Percentiles rank a stretch among this genome's conserved stretches.
These are phyloP conservation scores for Teratosphaeria gauchensis DNA, from an alignment of 2,329 filamentous ascomycete species.

Conservation along the genomic window DNA sequence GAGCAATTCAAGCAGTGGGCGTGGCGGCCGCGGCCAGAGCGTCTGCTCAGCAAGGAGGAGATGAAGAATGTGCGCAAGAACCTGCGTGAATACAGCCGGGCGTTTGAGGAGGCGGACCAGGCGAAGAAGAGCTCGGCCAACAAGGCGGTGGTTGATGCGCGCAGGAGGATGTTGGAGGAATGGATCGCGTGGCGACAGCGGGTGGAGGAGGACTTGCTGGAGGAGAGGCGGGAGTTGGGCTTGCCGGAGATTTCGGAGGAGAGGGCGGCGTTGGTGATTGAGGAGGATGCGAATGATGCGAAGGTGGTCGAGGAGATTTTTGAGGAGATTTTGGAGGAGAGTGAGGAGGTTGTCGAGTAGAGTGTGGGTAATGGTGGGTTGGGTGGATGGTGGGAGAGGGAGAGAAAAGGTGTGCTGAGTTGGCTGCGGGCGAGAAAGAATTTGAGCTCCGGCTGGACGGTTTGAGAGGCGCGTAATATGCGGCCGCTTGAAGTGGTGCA, in stretches of 20 bases:
- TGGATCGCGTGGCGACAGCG: slow-evolving; percentile 77
- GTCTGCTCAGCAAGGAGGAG: slow-evolving; percentile 91
- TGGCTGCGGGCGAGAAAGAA: not conserved
- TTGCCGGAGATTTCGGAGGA: slow-evolving; percentile 57
- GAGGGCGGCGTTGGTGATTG: slow-evolving; percentile 46
- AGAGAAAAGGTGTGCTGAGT: too few species aligned
- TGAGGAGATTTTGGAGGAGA: slow-evolving; percentile 67
- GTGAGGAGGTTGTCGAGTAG: slow-evolving; percentile 7
- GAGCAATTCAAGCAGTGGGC: slow-evolving; percentile 98
- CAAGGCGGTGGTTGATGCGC: slow-evolving; percentile 81
- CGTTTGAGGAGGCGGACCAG: slow-evolving; percentile 91
- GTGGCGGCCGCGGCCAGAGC: slow-evolving; percentile 85
- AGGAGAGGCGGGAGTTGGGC: slow-evolving; percentile 60
- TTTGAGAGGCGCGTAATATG: not conserved
- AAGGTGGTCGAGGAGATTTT: slow-evolving; percentile 66
- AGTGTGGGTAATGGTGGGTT: not conserved
- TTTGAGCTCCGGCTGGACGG: not conserved
- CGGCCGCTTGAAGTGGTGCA: not conserved
- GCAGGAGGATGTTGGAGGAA: slow-evolving; percentile 73
- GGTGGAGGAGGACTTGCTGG: slow-evolving; percentile 60
- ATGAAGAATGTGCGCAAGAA: slow-evolving; percentile 98
- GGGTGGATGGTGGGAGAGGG: too few species aligned
- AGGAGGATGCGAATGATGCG: slow-evolving; percentile 36
- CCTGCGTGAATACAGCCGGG: slow-evolving; percentile 86
- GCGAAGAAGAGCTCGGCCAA: slow-evolving; percentile 91